A percentile compares a stretch with the other conserved stretches of the same genome.
Evolutionary conservation across 495 filamentous ascomycete genomes (phyloP).

Genomic region (Aspergillus diversus): DNA sequence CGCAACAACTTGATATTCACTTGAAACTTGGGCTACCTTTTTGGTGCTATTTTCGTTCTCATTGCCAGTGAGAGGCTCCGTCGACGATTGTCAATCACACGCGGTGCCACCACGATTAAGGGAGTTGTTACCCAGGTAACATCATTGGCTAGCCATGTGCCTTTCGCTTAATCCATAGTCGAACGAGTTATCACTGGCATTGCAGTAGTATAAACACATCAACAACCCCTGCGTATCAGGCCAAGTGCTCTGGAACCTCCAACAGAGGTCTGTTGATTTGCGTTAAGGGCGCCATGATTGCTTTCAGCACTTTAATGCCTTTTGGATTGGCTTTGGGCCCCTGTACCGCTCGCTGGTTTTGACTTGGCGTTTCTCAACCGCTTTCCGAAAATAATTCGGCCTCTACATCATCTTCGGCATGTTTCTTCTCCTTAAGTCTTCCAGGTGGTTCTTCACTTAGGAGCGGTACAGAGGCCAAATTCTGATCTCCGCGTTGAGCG

Average conservation of each 20-base stretch:
- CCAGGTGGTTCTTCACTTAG: conserved; percentile 67
- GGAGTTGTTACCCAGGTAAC: conserved; percentile 73
- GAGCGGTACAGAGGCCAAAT: conserved; percentile 53
- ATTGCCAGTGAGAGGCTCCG: conserved; percentile 66
- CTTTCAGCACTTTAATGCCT: conserved; percentile 69
- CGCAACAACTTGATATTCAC: conserved; percentile 42
- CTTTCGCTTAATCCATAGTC: conserved; percentile 65
- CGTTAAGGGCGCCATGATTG: conserved; percentile 72
- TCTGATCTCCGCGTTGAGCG: conserved; percentile 48
- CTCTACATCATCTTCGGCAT: conserved; percentile 60
- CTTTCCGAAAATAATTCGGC: conserved; percentile 73
- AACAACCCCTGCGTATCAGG: conserved; percentile 73
- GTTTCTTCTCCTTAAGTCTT: conserved; percentile 67
- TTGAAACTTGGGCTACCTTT: conserved; percentile 63
- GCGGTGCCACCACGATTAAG: conserved; percentile 68
- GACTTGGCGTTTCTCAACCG: conserved; percentile 66
- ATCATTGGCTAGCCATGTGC: conserved; percentile 34
- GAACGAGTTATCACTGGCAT: conserved; percentile 70
- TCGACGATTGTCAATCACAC: conserved; percentile 58
- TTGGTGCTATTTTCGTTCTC: conserved; percentile 69
- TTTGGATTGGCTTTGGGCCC: conserved; percentile 77
- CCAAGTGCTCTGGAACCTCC: conserved; percentile 64
- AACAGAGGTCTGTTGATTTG: conserved; percentile 75
- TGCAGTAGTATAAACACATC: conserved; percentile 71
- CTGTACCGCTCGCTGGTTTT: conserved; percentile 44